These are phyloP conservation scores for Parmales sp. DNA, from an alignment of 108 stramenopile species.

Conservation along the genomic window DNA sequence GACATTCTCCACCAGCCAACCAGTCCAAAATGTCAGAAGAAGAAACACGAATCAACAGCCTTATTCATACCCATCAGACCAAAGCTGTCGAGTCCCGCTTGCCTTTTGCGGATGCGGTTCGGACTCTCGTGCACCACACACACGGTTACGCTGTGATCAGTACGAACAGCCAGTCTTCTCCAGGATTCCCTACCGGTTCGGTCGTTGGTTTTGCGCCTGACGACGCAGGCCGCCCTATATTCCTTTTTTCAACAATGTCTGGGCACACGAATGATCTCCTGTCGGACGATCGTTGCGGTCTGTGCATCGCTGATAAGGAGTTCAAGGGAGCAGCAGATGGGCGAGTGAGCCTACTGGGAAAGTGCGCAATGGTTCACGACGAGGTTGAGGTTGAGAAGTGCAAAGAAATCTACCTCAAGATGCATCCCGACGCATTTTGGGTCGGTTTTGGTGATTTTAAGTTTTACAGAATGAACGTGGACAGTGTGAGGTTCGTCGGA, in stretches of 20 bases:
- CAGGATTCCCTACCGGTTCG: slow-evolving; percentile 77
- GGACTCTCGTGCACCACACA: slow-evolving; percentile 67
- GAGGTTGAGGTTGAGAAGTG: slow-evolving; percentile 42
- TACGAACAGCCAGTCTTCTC: slow-evolving; percentile 65
- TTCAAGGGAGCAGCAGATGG: slow-evolving; percentile 93
- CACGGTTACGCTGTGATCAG: slow-evolving; percentile 80
- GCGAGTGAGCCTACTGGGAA: slow-evolving; percentile 84
- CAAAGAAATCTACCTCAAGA: slow-evolving; percentile 55
- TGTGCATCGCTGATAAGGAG: slow-evolving; percentile 79
- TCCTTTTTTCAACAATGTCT: slow-evolving; percentile 83
- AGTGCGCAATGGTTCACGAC: slow-evolving; percentile 38
- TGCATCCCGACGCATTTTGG: slow-evolving; percentile 89
- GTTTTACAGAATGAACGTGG: slow-evolving; percentile 64
- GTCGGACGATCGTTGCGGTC: slow-evolving; percentile 57
- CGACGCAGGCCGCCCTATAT: slow-evolving; percentile 75
- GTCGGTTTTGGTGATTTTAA: slow-evolving; percentile 86
- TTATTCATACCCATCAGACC: too few species aligned
- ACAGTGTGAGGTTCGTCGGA: slow-evolving; percentile 77
- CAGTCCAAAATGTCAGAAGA: too few species aligned
- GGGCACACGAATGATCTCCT: slow-evolving; percentile 80
- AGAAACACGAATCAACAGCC: too few species aligned
- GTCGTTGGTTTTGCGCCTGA: slow-evolving; percentile 91
- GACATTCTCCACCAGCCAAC: too few species aligned
- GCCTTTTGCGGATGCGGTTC: slow-evolving; percentile 50
- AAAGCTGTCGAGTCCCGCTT: too few species aligned